Base-by-base conservation (phyloP, 768 basidiomycete species). In the Pleurotus cornucopiae region DNA sequence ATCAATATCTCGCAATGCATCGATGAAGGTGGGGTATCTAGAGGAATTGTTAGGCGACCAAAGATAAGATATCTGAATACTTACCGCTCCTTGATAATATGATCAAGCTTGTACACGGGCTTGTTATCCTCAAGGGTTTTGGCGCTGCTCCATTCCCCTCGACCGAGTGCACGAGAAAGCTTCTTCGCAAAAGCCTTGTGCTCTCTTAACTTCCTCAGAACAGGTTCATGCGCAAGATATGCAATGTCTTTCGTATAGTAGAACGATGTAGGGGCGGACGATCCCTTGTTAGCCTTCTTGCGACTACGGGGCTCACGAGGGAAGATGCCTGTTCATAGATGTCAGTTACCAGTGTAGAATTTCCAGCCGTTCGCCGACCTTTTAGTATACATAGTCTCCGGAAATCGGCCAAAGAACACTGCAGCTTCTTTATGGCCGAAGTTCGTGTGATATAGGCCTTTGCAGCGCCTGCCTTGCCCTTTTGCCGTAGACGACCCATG, bases 121-220 rank as follows among this genome's bases (percentile, higher is more conserved):
- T 90, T 95, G 62, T 89, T 89, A 54, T 95, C 91, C 69, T 98
- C 93, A 46, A 99, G 67, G 61, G 87, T 94, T 72, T 96, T 97
- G 2, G 97, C 97, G 57, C 84, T 85, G 55, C 85, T 88, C 94
- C 94, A 99, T 78, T 99, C 95, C 40, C 90, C 89, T 55, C 95
- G 77, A 20, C 96, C 97, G 41, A 99, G 77, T 7, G 97, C 96
- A 56, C 91, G 81, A 46, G 92, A 87, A 45, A 99, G 81, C 72
- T 97, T 97, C 75, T 98, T 98, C 2, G 97, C 95, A 63, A 98
- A 98, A 1, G 94, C 88, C 70, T 99, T 99, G 76, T 99, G 97
- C 68, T 98, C 94, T 66, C 97, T 78, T 49, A 99, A 78, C 70
- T 93, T 97, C 69, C 84, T 86, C 21, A 99, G 77, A 9, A 98